Base-by-base conservation (phyloP, 2,329 filamentous ascomycete species). In the Cryphonectria radicalis region DNA sequence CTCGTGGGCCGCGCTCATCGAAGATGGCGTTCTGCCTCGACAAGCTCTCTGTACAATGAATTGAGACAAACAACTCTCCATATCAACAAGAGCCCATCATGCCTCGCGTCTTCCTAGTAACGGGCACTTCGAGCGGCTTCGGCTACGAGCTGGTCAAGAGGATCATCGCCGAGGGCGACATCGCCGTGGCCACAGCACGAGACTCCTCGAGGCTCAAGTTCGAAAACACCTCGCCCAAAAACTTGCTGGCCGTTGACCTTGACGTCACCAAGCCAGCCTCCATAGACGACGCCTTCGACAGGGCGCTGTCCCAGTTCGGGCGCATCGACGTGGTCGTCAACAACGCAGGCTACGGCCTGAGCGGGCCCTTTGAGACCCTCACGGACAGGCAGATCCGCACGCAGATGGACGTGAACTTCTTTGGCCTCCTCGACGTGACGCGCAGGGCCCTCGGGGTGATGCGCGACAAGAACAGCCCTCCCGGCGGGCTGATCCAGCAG, bases 51-150 rank as follows among this genome's bases (percentile, higher is more conserved):
- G 28, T 28, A n/a, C 28, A 55, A 25, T 4, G 14, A 3, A 55
- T 28, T 11, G 53, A 50, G 22, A 11, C 14, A 32, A 13, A 35
- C 6, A 22, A 28, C 14, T 14, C 4, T 8, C 28, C 37, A 40
- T 40, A 59, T 22, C 40, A 19, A 35, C 2, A 40, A 62, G 5
- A 35, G 25, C 42, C n/a, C 37, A 75, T 72, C 70, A 66, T 68
- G 25, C 72, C 75, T 3, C 81, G 79, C 62, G 81, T 86, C 42
- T 89, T 87, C 86, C 83, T 89, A 78, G 84, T 89, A 75, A 84
- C 83, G 14, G 87, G 85, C 37, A 82, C 82, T 63, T 86, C 85
- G 32, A 85, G 82, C 25, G 86, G 87, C 66, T 84, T 89, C 71
- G 87, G 87, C 8, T 78, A 79, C 6, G 77, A 80, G 8, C 83